phyloP scores from a whole-genome alignment of 2,329 filamentous ascomycete species.

The Colletotrichum sp. region DNA sequence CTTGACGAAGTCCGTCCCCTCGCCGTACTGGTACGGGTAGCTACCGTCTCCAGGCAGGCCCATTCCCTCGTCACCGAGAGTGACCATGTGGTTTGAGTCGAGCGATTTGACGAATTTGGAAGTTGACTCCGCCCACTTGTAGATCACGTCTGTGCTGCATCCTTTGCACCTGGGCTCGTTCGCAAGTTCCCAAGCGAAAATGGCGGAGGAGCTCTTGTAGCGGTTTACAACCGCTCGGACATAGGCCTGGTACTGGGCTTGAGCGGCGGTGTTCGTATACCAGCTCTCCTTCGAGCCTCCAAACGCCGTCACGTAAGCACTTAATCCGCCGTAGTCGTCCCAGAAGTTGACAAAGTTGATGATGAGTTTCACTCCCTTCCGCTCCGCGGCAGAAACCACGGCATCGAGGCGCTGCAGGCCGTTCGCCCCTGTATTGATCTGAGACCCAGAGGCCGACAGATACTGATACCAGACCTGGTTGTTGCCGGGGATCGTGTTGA shows the following conservation, averaged over 20 bases:
- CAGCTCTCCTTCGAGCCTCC: slow-evolving; percentile 58
- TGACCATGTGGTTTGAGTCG: slow-evolving; percentile 67
- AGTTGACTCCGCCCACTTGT: slow-evolving; percentile 64
- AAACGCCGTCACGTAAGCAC: slow-evolving; percentile 62
- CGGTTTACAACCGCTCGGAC: slow-evolving; percentile 52
- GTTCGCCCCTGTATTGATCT: slow-evolving; percentile 66
- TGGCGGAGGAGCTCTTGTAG: slow-evolving; percentile 50
- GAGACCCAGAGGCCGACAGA: slow-evolving; percentile 51
- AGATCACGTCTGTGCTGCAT: slow-evolving; percentile 62
- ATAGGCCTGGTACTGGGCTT: slow-evolving; percentile 60
- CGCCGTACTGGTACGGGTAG: slow-evolving; percentile 55
- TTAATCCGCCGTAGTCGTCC: slow-evolving; percentile 69
- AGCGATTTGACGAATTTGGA: slow-evolving; percentile 69
- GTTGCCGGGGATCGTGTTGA: slow-evolving; percentile 40
- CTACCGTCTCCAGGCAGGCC: slow-evolving; percentile 51
- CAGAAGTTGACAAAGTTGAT: slow-evolving; percentile 73
- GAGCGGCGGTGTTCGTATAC: slow-evolving; percentile 59
- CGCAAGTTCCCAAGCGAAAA: slow-evolving; percentile 60
- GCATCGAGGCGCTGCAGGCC: slow-evolving; percentile 67
- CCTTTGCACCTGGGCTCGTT: slow-evolving; percentile 66
- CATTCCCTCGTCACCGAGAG: slow-evolving; percentile 63
- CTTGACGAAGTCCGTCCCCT: slow-evolving; percentile 56
- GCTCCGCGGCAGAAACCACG: slow-evolving; percentile 64
- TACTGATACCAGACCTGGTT: slow-evolving; percentile 50
- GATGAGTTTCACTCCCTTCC: slow-evolving; percentile 65